Conservation (phyloP, 305 asterid genomes). For the Fraxinus dipetala region DNA sequence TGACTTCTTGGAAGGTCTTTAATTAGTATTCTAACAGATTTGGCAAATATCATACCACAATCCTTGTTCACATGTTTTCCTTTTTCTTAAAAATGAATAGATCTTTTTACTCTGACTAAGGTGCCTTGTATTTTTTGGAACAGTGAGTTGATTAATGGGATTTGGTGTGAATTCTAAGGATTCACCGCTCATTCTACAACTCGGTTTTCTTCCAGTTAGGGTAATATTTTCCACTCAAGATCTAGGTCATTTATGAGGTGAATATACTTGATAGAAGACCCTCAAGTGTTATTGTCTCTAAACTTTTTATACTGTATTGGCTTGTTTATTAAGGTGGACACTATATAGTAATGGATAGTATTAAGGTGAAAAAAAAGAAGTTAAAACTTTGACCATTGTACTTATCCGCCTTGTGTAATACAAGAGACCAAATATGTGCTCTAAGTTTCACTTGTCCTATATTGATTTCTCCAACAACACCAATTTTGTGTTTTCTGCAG, state of each 20-base stretch:
- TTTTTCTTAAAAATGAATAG: background rate
- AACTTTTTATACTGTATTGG: background rate
- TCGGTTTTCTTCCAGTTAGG: background rate
- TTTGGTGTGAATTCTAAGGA: background rate
- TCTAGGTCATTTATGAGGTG: background rate
- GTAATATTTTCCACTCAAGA: background rate
- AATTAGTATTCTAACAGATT: background rate
- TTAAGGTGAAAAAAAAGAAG: background rate
- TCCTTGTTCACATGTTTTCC: background rate
- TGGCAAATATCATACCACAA: background rate
- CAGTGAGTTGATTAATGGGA: background rate
- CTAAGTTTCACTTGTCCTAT: background rate
- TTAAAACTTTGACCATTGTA: background rate
- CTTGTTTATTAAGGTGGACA: background rate
- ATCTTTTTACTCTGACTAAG: background rate
- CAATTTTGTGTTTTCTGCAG: constrained; percentile 20
- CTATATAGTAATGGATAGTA: background rate
- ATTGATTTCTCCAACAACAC: background rate
- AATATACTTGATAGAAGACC: background rate
- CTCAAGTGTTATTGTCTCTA: background rate
- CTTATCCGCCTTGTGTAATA: background rate
- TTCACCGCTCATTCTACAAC: background rate
- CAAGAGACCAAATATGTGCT: background rate
- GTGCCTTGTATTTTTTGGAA: background rate
- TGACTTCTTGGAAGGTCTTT: background rate